Conservation (phyloP, 2,329 filamentous ascomycete species). For the Epichloe uncinata region DNA sequence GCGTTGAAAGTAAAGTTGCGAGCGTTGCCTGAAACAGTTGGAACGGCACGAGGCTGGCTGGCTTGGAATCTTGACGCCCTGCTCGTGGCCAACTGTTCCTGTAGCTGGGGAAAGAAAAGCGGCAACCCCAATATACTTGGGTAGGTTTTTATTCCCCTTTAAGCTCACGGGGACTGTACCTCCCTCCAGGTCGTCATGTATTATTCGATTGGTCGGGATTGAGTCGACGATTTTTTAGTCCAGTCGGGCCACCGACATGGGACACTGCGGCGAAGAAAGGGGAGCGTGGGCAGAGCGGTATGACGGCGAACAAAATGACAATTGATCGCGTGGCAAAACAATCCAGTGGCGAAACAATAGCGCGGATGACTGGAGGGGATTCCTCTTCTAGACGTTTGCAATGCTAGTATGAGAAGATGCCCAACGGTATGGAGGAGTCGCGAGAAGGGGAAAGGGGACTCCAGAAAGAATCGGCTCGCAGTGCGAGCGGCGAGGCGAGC, state of each 20-base stretch:
- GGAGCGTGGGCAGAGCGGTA: neutral
- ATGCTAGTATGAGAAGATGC: neutral
- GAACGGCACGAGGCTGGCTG: neutral
- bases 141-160: neutral
- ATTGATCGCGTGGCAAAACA: neutral
- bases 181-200: neutral
- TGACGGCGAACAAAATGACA: neutral
- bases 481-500: neutral
- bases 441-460: neutral
- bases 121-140: neutral
- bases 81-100: neutral
- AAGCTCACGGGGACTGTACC: neutral
- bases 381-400: neutral
- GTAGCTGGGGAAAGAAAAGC: neutral
- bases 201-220: neutral
- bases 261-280: neutral
- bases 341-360: neutral
- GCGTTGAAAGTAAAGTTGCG: neutral
- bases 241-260: neutral
- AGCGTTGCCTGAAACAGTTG: constrained; percentile 1
- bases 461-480: neutral
- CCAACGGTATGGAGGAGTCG: neutral
- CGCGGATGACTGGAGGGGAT: neutral
- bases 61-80: neutral
- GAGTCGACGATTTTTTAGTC: neutral